Conservation (phyloP, 495 filamentous ascomycete species). For the Daldinia childiae region DNA sequence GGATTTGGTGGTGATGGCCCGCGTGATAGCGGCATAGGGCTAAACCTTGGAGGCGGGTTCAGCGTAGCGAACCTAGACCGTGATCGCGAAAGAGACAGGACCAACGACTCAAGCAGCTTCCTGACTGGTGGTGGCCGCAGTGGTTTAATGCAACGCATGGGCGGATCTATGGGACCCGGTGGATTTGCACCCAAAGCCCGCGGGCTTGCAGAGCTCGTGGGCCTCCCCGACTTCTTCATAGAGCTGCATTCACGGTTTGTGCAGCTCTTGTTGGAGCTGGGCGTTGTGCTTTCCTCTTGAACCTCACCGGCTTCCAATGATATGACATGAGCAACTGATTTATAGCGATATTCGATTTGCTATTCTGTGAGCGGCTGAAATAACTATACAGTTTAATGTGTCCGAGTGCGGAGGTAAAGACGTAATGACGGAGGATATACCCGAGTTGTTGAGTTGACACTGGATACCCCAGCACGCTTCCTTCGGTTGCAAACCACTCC, state of each 20-base stretch:
- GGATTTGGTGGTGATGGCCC: constrained; percentile 38
- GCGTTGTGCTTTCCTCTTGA: constrained; percentile 58
- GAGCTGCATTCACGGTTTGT: constrained; percentile 86
- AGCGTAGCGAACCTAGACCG: constrained; percentile 33
- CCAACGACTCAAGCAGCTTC: constrained; percentile 54
- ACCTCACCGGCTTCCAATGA: background rate
- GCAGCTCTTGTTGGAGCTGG: constrained; percentile 72
- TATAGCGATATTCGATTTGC: constrained; percentile 3
- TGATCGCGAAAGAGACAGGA: constrained; percentile 37
- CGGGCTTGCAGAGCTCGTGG: constrained; percentile 85
- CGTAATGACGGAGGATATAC: constrained; percentile 30
- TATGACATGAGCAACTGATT: constrained; percentile 4
- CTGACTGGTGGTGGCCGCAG: constrained; percentile 53
- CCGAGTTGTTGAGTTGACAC: constrained; percentile 21
- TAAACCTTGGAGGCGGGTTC: constrained; percentile 46
- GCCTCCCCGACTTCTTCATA: constrained; percentile 86
- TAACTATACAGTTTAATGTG: background rate
- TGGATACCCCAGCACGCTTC: constrained; percentile 22
- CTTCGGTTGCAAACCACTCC: constrained; percentile 8
- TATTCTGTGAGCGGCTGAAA: constrained; percentile 3
- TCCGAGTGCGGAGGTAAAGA: constrained; percentile 5
- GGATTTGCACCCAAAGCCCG: constrained; percentile 69
- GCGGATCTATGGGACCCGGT: constrained; percentile 50
- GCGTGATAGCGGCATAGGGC: constrained; percentile 47
- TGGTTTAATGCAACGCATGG: constrained; percentile 51